Evolutionary conservation across 345 rosid species (phyloP), one percentile per base, ranked within the genome.

Genomic region (Linum tenue): DNA sequence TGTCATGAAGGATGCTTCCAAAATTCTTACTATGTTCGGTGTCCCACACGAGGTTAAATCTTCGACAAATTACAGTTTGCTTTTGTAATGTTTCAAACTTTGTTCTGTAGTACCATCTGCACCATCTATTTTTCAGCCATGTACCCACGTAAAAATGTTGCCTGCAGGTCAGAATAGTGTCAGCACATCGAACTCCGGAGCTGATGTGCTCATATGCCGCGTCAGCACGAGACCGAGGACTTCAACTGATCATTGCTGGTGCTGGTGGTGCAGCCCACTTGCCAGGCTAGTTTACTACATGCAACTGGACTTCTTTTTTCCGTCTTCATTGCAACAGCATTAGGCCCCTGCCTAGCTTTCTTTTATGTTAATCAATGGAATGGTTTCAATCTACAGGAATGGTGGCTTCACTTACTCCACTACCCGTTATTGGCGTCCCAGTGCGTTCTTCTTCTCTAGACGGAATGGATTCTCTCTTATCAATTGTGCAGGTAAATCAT

Each of bases 191-290:
- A 53, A 88, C 96, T 35, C 96, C 99, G 35, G 91, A 89, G 69
- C 56, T 83, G 77, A 91, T 94, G 99, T 86, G 75, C 69, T 74
- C 89, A 63, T 94, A 94, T 76, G 99, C 97, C 36, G 76, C 69
- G 9, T 80, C 92, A 74, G 91, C 95, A 43, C 71, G 67, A 67
- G 81, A 76, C 37, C 77, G 84, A 70, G 97, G 99, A 12, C 58
- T 85, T 72, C 92, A 87, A 65, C 76, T 94, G 56, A 91, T 91
- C 72, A 87, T 94, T 60, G 96, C 97, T 50, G 99, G 97, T 63
- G 99, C 99, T 71, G 97, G 99, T 72, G 99, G 97, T 63, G 97
- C 99, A 57, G 96, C 96, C 56, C 99, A 94, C 80, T 81, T 94
- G 65, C 97, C 97, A 74, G 96, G 97, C 64, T 63, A 81, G 82